Conservation (phyloP, 1,284 basidiomycete genomes). For the Mycena sp. region DNA sequence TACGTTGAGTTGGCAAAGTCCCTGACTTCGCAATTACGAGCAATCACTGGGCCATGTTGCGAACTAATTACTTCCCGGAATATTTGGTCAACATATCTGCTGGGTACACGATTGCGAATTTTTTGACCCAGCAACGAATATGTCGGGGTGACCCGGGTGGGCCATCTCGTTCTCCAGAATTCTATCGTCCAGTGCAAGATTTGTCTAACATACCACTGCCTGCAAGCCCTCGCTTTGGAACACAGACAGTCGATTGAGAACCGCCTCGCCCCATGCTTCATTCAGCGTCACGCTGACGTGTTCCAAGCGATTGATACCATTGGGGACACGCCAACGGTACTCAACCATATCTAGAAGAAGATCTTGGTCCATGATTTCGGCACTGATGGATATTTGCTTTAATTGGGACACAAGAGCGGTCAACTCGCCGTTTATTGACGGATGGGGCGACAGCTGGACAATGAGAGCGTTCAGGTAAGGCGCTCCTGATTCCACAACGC, state of each 20-base stretch:
- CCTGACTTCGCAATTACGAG: too few species aligned
- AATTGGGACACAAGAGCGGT: background rate
- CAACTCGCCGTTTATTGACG: background rate
- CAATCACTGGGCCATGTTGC: too few species aligned
- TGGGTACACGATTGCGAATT: too few species aligned
- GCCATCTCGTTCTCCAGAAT: too few species aligned
- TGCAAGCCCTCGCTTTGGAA: background rate
- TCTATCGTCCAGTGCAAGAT: too few species aligned
- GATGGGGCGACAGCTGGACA: background rate
- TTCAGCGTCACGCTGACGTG: background rate
- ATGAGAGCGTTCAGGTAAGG: background rate
- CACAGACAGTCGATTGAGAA: background rate
- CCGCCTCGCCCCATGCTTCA: background rate
- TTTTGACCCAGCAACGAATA: too few species aligned
- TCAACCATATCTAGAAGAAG: slow-evolving; percentile 1
- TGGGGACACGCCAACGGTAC: slow-evolving; percentile 4
- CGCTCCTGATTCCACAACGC: background rate
- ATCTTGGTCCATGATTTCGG: background rate
- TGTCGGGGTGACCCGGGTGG: too few species aligned
- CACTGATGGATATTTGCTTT: background rate
- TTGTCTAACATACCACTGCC: too few species aligned
- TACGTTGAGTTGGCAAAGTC: too few species aligned
- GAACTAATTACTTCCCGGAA: too few species aligned
- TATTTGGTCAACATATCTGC: too few species aligned
- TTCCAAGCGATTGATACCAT: background rate